Evolutionary conservation across 495 filamentous ascomycete genomes (phyloP).

Genomic region (Entonaema liquescens): DNA sequence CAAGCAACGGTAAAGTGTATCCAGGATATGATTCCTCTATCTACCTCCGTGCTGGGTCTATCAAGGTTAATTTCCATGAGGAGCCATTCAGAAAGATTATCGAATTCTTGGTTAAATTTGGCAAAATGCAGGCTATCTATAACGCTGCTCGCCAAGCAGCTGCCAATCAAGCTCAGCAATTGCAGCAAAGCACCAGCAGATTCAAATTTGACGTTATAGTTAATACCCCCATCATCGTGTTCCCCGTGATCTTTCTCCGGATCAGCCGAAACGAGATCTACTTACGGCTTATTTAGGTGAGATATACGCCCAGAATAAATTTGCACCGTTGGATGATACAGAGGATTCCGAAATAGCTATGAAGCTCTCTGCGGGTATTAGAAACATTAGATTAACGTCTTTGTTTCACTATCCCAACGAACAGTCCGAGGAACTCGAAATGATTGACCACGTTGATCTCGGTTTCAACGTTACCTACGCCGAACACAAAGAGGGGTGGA

Average conservation of each 20-base stretch:
- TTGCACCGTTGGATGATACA: conserved; percentile 79
- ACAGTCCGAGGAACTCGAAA: conserved; percentile 83
- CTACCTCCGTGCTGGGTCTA: conserved; percentile 86
- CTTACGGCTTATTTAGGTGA: conserved; percentile 95
- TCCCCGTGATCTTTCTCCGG: conserved; percentile 74
- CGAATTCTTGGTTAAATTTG: conserved; percentile 96
- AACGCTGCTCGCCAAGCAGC: conserved; percentile 95
- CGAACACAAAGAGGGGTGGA: conserved; percentile 78
- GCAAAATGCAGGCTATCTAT: conserved; percentile 99
- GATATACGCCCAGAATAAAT: conserved; percentile 94
- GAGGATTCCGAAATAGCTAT: conserved; percentile 78
- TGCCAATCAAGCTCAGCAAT: conserved; percentile 90
- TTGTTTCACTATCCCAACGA: conserved; percentile 82
- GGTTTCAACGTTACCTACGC: conserved; percentile 90
- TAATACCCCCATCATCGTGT: conserved; percentile 94
- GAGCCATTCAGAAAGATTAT: conserved; percentile 99
- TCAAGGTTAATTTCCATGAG: conserved; percentile 95
- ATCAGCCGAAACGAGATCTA: conserved; percentile 70
- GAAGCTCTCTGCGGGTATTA: conserved; percentile 88
- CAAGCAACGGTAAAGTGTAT: conserved; percentile 70
- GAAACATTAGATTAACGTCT: conserved; percentile 89
- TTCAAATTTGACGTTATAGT: conserved; percentile 94
- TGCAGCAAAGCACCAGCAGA: conserved; percentile 86
- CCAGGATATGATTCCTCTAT: conserved; percentile 96
- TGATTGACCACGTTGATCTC: conserved; percentile 95